Evolutionary conservation across 2,329 filamentous ascomycete species (phyloP), one percentile per base, ranked within the genome.

Genomic region (Huntiella decipiens): DNA sequence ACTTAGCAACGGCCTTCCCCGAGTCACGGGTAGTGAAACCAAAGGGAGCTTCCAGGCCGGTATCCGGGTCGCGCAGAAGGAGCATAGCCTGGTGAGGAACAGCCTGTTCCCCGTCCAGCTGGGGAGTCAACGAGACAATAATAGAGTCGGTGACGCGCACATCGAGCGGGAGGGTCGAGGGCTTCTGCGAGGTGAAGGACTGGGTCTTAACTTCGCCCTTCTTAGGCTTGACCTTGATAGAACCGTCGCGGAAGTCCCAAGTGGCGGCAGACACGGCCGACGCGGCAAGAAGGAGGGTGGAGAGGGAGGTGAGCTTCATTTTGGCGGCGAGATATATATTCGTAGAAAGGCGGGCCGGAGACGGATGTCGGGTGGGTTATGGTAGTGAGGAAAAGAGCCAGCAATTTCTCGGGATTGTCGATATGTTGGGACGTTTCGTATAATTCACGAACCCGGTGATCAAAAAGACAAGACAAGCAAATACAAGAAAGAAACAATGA

Each of bases 51-150:
- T 96, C 87, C 40, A 98, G 68, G 33, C 83, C 84, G 8, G 77
- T 79, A 10, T 69, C 65, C 8, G 71, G 66, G 54, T 96, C 86
- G 55, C 74, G 78, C 48, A 98, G 63, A 12, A 91, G 70, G 45
- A 98, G 70, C 66, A 95, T 95, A 4, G 86, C 86, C 64, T 98
- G 91, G 63, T 98, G 91, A 54, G 91, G 85, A 53, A 82, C 77
- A 2, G 12, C 45, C 69, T 86, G 88, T 40, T 74, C 71, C 54
- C 77, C 79, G 62, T 77, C 77, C 57, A 94, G 84, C 59, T 81
- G 80, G 6, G 84, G 73, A 32, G 85, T 93, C 56, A 98, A 66
- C 53, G 77, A 64, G 53, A 98, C 66, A 66, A 91, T 94, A 57
- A 96, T 67, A 37, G 77, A 76, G 58, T 92, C 86, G 45, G 73